A percentile compares a stretch with the other conserved stretches of the same genome.
Evolutionary conservation across 257 asterid genomes (phyloP).

Genomic region (Solanum chiquidenum): DNA sequence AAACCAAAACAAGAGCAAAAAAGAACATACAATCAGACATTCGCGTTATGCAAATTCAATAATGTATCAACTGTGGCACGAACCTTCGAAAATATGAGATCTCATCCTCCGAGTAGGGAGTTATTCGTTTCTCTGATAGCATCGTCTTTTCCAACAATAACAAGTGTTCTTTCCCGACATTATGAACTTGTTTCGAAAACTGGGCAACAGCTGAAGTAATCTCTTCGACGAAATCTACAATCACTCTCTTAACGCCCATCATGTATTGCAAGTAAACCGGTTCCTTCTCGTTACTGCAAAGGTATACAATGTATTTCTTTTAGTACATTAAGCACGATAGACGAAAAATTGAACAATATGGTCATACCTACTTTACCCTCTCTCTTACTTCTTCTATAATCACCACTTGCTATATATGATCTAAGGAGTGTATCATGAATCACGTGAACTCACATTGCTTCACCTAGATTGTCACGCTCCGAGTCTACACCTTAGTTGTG

Average conservation of each 20-base stretch:
- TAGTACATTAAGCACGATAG: background rate
- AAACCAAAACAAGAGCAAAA: background rate
- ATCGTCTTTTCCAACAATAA: background rate
- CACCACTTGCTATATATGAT: no score
- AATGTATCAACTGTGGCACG: slow-evolving; percentile 4
- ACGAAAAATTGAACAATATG: background rate
- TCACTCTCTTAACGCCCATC: slow-evolving; percentile 24
- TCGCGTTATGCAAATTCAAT: background rate
- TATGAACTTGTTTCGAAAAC: background rate
- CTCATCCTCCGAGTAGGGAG: slow-evolving; percentile 6
- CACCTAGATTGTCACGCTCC: no score
- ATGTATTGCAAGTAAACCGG: slow-evolving; percentile 12
- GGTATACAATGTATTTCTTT: no score
- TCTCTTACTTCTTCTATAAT: no score
- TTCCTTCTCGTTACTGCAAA: slow-evolving; percentile 12
- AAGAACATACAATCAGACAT: background rate
- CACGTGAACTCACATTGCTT: no score
- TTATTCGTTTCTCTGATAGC: background rate
- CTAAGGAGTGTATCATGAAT: no score
- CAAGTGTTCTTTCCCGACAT: background rate
- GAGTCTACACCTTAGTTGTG: no score
- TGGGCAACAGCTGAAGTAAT: slow-evolving; percentile 6
- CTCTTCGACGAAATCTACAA: slow-evolving; percentile 15
- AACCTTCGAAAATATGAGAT: background rate
- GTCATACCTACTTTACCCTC: no score